Evolutionary conservation across 352 stramenopile species (phyloP).

Genomic region (Pythium biforme): DNA sequence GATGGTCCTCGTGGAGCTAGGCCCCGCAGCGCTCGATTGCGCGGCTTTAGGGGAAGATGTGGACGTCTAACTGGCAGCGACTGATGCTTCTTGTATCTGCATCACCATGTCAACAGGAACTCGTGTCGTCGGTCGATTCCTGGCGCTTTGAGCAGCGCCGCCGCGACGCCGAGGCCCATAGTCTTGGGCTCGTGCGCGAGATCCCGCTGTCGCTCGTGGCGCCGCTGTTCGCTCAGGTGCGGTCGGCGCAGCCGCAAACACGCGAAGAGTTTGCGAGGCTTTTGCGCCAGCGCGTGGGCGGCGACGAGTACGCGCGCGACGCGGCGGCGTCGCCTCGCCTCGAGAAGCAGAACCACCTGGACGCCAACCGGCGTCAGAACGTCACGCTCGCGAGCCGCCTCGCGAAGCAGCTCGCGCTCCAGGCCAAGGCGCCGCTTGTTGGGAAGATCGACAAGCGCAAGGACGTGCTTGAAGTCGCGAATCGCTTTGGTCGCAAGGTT

Average conservation of each 20-base stretch:
- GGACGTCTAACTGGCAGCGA: no score
- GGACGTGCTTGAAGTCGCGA: conserved; percentile 16
- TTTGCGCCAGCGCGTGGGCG: conserved; percentile 39
- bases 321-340: not conserved
- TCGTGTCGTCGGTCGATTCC: conserved; percentile 38
- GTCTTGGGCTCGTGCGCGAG: conserved; percentile 37
- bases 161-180: conserved; percentile 50
- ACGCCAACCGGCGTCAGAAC: conserved; percentile 37
- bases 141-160: conserved; percentile 50
- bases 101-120: conserved; percentile 29
- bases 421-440: conserved; percentile 7
- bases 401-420: conserved; percentile 30
- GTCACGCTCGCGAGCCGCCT: conserved; percentile 36
- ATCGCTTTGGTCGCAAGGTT: conserved; percentile 25
- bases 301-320: conserved; percentile 45
- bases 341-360: conserved; percentile 35
- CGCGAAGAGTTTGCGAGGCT: conserved; percentile 37
- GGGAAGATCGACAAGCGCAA: conserved; percentile 31
- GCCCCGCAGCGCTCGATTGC: no score
- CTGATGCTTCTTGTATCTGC: no score
- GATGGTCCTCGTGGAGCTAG: no score
- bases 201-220: conserved; percentile 45
- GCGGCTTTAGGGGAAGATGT: no score
- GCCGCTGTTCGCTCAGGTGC: conserved; percentile 14
- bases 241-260: conserved; percentile 26